These are phyloP conservation scores for Penstemon barbatus DNA, from an alignment of 257 asterid genomes.

Conservation along the genomic window DNA sequence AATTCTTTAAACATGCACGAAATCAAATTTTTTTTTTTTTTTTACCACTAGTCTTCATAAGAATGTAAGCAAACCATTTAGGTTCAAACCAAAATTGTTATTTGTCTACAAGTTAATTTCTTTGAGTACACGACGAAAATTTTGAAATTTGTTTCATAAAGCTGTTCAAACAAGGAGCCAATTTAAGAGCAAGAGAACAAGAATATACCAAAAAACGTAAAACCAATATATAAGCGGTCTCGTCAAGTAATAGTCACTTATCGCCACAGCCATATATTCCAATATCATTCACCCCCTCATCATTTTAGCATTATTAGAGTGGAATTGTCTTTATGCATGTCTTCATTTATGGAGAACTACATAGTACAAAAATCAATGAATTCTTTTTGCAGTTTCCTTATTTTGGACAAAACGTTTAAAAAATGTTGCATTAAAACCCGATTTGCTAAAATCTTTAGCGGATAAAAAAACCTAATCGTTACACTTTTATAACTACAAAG, in stretches of 20 bases:
- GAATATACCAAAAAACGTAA: not conserved
- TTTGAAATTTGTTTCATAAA: not conserved
- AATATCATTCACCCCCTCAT: not conserved
- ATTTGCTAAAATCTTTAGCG: not conserved
- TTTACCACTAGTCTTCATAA: too few species aligned
- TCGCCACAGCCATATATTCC: slow-evolving; percentile 6
- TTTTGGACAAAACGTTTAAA: slow-evolving; percentile 29
- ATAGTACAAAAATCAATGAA: not conserved
- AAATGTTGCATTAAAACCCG: slow-evolving; percentile 12
- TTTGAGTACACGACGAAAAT: not conserved
- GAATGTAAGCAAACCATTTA: too few species aligned
- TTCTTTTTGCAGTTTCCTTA: slow-evolving; percentile 31
- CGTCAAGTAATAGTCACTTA: not conserved
- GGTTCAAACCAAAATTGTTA: too few species aligned
- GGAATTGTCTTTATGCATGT: slow-evolving; percentile 30
- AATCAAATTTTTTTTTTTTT: too few species aligned
- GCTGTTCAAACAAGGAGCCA: not conserved
- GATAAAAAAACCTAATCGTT: too few species aligned
- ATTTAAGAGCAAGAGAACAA: not conserved
- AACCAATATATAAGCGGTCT: not conserved
- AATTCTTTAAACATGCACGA: too few species aligned
- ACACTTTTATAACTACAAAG: too few species aligned
- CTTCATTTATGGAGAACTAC: not conserved
- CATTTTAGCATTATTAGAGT: slow-evolving; percentile 25
- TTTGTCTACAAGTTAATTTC: not conserved